Evolutionary conservation across 306 rosid species (phyloP), one percentile per base, ranked within the genome.

Genomic region (Neltuma alba): DNA sequence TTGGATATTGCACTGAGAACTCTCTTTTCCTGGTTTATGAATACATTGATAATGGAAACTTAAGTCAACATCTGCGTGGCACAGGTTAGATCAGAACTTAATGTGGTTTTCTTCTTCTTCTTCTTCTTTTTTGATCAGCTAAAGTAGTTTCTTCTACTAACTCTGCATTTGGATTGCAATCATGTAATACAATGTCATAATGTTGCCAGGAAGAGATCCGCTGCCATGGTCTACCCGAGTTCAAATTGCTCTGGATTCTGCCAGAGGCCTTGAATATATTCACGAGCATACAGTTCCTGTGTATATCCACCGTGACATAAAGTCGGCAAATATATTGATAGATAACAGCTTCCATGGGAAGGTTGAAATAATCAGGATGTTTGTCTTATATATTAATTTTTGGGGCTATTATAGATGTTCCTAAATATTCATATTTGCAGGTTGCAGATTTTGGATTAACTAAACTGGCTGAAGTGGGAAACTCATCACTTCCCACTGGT

Each of bases 221-320:
- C 54, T 95, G 58, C 85, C 96, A 55, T 95, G 99, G 99, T 80
- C 96, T 82, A 80, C 84, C 41, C 88, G 99, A 75, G 96, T 95
- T 76, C 99, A 93, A 84, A 90, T 95, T 83, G 98, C 98, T 47
- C 80, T 95, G 83, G 99, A 95, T 87, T 95, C 99, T 27, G 98
- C 99, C 41, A 88, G 98, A 87, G 99, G 99, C 65, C 97, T 95
- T 37, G 99, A 95, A 83, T 93, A 93, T 83, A 93, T 95, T 84
- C 99, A 95, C 21, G 99, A 95, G 88, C 98, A 95, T 83, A 93
- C 99, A 23, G 99, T 93, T 62, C 99, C 98, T 47, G 96, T 95
- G 72, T 95, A 95, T 82, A 89, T 95, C 78, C 99, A 95, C 68
- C 99, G 98, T 42, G 98, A 95, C 79, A 93, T 95, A 72, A 95